Conservation (phyloP, 495 filamentous ascomycete genomes). For the Penicillium taxi region DNA sequence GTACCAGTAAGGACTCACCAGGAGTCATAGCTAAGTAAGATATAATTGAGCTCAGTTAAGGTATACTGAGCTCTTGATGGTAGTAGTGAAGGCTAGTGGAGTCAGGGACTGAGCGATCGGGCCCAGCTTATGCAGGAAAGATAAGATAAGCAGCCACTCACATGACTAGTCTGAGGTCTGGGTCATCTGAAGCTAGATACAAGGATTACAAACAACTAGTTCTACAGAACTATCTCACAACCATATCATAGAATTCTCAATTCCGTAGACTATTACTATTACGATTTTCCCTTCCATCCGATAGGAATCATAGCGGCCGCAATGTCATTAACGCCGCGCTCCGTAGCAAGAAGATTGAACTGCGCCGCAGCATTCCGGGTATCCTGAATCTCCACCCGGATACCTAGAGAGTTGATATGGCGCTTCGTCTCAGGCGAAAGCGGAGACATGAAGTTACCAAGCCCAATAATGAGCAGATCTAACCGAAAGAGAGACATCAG, state of each 20-base stretch:
- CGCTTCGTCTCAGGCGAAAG: constrained; percentile 65
- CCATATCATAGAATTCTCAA: too few relatives aligned
- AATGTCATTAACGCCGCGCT: constrained; percentile 68
- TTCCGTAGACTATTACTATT: too few relatives aligned
- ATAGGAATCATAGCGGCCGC: constrained; percentile 85
- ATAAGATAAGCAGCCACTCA: constrained; percentile 6
- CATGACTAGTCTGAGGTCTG: too few relatives aligned
- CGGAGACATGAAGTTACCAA: constrained; percentile 66
- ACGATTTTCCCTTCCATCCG: constrained; percentile 58
- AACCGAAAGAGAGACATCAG: constrained; percentile 16
- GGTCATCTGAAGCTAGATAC: too few relatives aligned
- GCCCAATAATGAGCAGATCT: constrained; percentile 86
- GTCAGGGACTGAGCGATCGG: background rate
- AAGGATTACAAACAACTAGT: too few relatives aligned
- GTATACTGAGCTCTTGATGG: background rate
- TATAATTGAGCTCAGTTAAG: constrained; percentile 6
- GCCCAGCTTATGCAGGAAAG: constrained; percentile 1
- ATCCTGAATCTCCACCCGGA: constrained; percentile 83
- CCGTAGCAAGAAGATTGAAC: constrained; percentile 80
- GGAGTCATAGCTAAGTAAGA: constrained; percentile 27
- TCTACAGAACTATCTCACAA: too few relatives aligned
- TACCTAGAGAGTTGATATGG: constrained; percentile 66
- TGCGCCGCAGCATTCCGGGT: constrained; percentile 90
- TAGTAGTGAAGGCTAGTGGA: too few relatives aligned
- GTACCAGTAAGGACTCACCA: constrained; percentile 39